phyloP scores from a whole-genome alignment of 345 rosid species.

The Rhizophora apiculata region DNA sequence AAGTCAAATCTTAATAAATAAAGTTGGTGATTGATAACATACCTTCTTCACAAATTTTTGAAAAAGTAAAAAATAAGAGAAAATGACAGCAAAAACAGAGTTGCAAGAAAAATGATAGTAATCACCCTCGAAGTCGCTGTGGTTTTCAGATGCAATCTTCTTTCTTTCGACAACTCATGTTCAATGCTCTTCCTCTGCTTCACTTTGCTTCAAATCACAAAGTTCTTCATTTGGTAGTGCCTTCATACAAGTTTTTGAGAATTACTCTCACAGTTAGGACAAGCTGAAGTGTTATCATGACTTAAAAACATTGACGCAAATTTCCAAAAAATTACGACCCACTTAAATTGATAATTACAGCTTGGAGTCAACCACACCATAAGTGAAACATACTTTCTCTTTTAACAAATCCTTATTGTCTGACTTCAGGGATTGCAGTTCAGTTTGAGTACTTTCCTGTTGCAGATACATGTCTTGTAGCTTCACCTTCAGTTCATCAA shows the following conservation, averaged over 20 bases:
- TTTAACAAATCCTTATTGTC: conserved; percentile 45
- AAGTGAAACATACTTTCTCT: conserved; percentile 54
- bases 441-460: conserved; percentile 42
- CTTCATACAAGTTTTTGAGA: conserved; percentile 30
- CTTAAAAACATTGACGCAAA: background rate
- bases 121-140: conserved; percentile 50
- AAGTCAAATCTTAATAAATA: conserved; percentile 2
- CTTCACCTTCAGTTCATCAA: conserved; percentile 41
- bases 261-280: conserved; percentile 1
- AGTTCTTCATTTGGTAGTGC: conserved; percentile 60
- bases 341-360: conserved; percentile 2
- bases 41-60: conserved; percentile 96
- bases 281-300: conserved; percentile 1
- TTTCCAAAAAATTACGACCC: background rate
- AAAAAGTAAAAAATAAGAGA: conserved; percentile 15
- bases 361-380: background rate
- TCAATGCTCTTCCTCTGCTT: conserved; percentile 62
- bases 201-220: conserved; percentile 50
- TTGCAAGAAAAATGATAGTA: conserved; percentile 4
- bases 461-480: conserved; percentile 46
- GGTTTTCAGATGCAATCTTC: conserved; percentile 50
- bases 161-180: conserved; percentile 58
- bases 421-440: conserved; percentile 61
- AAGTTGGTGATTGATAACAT: conserved; percentile 4
- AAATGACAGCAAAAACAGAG: conserved; percentile 5